phyloP scores from a whole-genome alignment of 345 rosid species.

The Turritis glabra region DNA sequence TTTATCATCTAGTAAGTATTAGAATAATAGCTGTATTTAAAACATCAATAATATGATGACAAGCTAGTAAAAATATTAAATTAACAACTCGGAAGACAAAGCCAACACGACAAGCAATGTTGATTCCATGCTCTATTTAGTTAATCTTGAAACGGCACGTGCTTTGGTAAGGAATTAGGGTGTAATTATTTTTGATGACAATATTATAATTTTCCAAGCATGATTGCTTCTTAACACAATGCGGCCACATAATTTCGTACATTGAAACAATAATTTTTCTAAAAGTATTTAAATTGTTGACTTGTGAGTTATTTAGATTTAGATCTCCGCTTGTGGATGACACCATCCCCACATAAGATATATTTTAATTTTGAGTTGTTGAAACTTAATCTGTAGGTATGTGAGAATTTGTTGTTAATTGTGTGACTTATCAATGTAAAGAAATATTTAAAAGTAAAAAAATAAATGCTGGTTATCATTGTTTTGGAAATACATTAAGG shows the following conservation, averaged over 20 bases:
- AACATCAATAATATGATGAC: neutral
- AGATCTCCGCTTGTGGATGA: slow-evolving; percentile 1
- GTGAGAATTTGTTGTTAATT: neutral
- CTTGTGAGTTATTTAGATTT: neutral
- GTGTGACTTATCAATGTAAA: neutral
- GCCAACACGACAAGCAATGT: slow-evolving; percentile 46
- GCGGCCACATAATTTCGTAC: neutral
- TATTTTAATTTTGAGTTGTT: no score
- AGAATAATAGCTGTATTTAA: neutral
- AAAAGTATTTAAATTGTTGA: neutral
- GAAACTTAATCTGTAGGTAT: neutral
- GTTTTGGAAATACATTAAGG: neutral
- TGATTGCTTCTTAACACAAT: slow-evolving; percentile 20
- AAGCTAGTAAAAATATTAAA: neutral
- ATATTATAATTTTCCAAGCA: slow-evolving; percentile 1
- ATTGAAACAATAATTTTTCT: neutral
- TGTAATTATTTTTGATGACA: slow-evolving; percentile 16
- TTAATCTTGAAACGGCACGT: slow-evolving; percentile 29
- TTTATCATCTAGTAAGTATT: neutral
- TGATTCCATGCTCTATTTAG: slow-evolving; percentile 31
- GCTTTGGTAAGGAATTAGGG: slow-evolving; percentile 15
- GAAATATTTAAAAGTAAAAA: neutral
- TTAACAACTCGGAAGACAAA: slow-evolving; percentile 22
- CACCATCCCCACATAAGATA: neutral
- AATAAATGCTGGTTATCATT: neutral